Percentiles rank a stretch among this genome's conserved stretches.
Conservation (phyloP, 805 yeast species). For the Candida morakotiae region DNA sequence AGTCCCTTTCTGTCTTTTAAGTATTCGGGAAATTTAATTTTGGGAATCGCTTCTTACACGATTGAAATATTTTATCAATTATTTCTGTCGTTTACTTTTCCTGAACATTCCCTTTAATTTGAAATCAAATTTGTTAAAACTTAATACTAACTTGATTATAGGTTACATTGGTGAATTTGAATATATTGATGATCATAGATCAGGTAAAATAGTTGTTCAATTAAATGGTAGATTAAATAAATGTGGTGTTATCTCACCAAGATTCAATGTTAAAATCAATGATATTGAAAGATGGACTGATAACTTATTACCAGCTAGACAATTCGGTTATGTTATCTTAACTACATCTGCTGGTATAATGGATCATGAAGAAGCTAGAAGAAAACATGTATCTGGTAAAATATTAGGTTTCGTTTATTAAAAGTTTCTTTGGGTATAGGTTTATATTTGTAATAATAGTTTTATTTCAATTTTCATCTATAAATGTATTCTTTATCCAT, state of each 20-base stretch:
- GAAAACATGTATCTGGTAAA: conserved; percentile 99
- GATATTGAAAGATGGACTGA: conserved; percentile 99
- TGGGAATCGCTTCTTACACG: conserved; percentile 70
- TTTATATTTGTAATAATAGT: conserved; percentile 1
- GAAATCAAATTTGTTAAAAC: not conserved
- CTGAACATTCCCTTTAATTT: conserved; percentile 42
- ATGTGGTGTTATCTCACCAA: conserved; percentile 98
- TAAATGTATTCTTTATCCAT: conserved; percentile 49
- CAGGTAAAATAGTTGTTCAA: conserved; percentile 95
- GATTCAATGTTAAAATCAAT: conserved; percentile 93
- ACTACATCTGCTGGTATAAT: conserved; percentile 99
- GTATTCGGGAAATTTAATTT: conserved; percentile 76
- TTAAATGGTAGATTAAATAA: conserved; percentile 98
- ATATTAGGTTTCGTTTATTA: conserved; percentile 97
- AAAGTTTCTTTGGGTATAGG: conserved; percentile 2
- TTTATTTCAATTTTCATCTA: conserved; percentile 19
- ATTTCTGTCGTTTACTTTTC: conserved; percentile 62
- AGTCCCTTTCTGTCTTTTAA: conserved; percentile 97
- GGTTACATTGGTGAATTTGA: conserved; percentile 98
- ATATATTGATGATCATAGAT: conserved; percentile 98
- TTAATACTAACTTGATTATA: conserved; percentile 19
- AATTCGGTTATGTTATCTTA: conserved; percentile 94
- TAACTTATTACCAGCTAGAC: conserved; percentile 98
- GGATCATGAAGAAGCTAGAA: conserved; percentile 99
- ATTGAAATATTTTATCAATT: conserved; percentile 13